Percentiles rank a stretch among this genome's conserved stretches.
Evolutionary conservation across 2,329 filamentous ascomycete species (phyloP).

Genomic region (Exutisphaerella laricina): DNA sequence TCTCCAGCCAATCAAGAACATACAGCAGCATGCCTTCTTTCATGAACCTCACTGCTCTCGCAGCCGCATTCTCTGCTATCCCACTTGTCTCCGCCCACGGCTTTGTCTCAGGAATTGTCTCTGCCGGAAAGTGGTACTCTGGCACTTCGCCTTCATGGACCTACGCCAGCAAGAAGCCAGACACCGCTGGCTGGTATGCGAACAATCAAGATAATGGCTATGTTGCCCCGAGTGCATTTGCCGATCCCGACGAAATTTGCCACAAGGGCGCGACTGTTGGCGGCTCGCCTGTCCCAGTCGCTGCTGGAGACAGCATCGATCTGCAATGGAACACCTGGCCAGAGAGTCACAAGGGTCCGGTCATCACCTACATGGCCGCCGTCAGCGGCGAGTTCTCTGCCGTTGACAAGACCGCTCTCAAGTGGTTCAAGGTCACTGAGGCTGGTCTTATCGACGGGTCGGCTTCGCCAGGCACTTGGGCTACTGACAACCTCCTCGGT

Average conservation of each 20-base stretch:
- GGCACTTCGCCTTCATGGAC: conserved; percentile 41
- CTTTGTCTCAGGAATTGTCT: conserved; percentile 39
- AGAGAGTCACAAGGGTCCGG: conserved; percentile 52
- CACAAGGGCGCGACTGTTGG: conserved; percentile 53
- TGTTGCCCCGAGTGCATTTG: conserved; percentile 22
- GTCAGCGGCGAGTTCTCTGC: conserved; percentile 52
- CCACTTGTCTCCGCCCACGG: conserved; percentile 43
- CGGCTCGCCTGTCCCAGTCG: conserved; percentile 48
- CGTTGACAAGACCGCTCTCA: conserved; percentile 49
- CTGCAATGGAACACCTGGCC: conserved; percentile 44
- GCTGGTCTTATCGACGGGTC: conserved; percentile 45
- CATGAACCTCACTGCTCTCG: conserved; percentile 13
- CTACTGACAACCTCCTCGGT: conserved; percentile 47
- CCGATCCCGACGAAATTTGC: conserved; percentile 28
- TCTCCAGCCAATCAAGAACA: conserved; percentile 4
- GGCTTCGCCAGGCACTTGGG: conserved; percentile 48
- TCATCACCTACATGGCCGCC: conserved; percentile 59
- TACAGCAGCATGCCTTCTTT: conserved; percentile 16
- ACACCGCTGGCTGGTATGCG: conserved; percentile 40
- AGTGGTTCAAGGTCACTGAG: conserved; percentile 61
- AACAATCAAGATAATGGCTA: conserved; percentile 37
- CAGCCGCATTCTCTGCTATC: conserved; percentile 14
- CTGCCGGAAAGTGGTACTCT: conserved; percentile 44
- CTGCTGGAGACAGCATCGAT: conserved; percentile 49
- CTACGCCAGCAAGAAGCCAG: conserved; percentile 53